Evolutionary conservation across 176 grass and related monocot species (phyloP).

Genomic region (Carex parvula): DNA sequence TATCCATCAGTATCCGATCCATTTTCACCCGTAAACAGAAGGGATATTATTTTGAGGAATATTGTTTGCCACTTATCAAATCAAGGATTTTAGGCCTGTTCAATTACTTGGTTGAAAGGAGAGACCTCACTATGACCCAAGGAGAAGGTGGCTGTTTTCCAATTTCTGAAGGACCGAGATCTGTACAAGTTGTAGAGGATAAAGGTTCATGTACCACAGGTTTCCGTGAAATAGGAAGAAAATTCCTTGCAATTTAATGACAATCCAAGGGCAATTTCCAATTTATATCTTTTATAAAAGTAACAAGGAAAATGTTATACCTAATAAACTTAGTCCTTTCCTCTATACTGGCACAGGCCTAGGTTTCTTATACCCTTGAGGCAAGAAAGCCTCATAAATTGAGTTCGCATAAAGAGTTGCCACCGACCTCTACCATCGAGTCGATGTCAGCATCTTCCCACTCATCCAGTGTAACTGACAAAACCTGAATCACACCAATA

Average conservation of each 20-base stretch:
- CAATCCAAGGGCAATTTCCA: background rate
- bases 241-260: background rate
- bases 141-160: background rate
- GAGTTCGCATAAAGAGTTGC: slow-evolving; percentile 99
- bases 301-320: slow-evolving; percentile 35
- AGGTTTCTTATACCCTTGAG: slow-evolving; percentile 79
- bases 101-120: background rate
- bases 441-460: slow-evolving; percentile 89
- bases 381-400: slow-evolving; percentile 98
- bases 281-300: background rate
- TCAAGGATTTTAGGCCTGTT: background rate
- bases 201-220: background rate
- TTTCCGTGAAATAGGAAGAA: background rate
- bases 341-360: slow-evolving; percentile 58
- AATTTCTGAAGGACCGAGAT: background rate
- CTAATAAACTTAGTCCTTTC: slow-evolving; percentile 90
- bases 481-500: slow-evolving; percentile 43
- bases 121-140: background rate
- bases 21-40: background rate
- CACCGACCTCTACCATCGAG: slow-evolving; percentile 92
- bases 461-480: slow-evolving; percentile 90
- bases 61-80: background rate
- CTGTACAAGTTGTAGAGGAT: background rate
- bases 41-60: background rate
- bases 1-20: no score